phyloP scores from a whole-genome alignment of 805 yeast species.

The Lachancea mirantina region DNA sequence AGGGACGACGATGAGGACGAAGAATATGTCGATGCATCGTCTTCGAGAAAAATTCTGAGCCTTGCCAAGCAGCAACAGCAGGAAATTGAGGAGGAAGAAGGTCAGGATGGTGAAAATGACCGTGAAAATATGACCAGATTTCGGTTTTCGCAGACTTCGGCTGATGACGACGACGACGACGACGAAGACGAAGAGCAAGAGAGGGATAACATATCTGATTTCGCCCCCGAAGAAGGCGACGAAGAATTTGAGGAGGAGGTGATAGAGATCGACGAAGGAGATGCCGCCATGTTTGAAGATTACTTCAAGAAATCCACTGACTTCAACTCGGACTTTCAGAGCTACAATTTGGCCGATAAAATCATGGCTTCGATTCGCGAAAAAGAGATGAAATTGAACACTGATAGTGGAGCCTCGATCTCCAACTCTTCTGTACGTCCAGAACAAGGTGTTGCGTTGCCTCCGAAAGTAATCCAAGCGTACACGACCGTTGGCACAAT shows the following conservation, averaged over 20 bases:
- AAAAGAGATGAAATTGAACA: constrained; percentile 41
- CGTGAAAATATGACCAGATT: constrained; percentile 29
- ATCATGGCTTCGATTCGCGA: constrained; percentile 85
- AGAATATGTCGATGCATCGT: constrained; percentile 66
- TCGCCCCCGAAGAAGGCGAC: constrained; percentile 43
- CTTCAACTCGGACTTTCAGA: constrained; percentile 34
- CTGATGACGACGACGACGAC: constrained; percentile 49
- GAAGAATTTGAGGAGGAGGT: constrained; percentile 53
- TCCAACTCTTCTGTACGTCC: constrained; percentile 18
- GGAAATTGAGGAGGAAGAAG: constrained; percentile 71
- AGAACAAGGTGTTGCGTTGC: constrained; percentile 73
- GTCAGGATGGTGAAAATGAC: constrained; percentile 24
- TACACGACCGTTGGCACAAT: constrained; percentile 87
- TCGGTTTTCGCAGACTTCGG: constrained; percentile 33
- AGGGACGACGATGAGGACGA: constrained; percentile 44
- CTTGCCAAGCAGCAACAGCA: constrained; percentile 91
- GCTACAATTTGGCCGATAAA: constrained; percentile 80
- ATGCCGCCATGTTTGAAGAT: constrained; percentile 75
- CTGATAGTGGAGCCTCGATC: constrained; percentile 12
- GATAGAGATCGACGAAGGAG: constrained; percentile 67
- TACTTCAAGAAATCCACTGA: constrained; percentile 47
- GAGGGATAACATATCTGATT: constrained; percentile 43
- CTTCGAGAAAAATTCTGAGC: constrained; percentile 79
- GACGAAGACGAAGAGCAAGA: constrained; percentile 33
- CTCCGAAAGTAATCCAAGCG: constrained; percentile 94